These are phyloP conservation scores for Aspergillus heteromorphus DNA, from an alignment of 495 filamentous ascomycete species.

Conservation along the genomic window DNA sequence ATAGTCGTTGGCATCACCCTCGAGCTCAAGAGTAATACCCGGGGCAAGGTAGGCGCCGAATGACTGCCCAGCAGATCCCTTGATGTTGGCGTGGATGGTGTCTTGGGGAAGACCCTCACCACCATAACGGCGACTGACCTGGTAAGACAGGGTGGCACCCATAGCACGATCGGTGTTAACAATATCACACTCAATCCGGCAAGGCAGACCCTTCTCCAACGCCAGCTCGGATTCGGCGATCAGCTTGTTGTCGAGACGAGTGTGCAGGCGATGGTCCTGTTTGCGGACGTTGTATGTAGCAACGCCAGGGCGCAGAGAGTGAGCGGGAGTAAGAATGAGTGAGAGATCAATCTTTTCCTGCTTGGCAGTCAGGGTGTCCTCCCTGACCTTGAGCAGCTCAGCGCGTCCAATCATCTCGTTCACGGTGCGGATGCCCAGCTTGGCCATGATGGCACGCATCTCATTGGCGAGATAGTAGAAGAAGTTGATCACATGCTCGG, in stretches of 20 bases:
- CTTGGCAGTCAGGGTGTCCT: constrained; percentile 84
- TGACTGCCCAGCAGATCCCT: constrained; percentile 97
- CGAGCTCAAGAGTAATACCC: constrained; percentile 92
- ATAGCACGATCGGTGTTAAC: constrained; percentile 97
- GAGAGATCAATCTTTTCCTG: constrained; percentile 92
- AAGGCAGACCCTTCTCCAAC: constrained; percentile 91
- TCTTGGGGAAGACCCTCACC: constrained; percentile 88
- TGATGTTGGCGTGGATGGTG: constrained; percentile 95
- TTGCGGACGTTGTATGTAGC: constrained; percentile 98
- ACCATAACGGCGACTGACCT: constrained; percentile 89
- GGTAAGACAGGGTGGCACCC: constrained; percentile 93
- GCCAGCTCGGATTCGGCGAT: constrained; percentile 97
- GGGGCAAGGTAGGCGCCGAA: constrained; percentile 95
- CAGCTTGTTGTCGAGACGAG: constrained; percentile 95
- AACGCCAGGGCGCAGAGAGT: constrained; percentile 92
- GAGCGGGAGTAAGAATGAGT: constrained; percentile 91
- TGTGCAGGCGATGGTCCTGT: constrained; percentile 92
- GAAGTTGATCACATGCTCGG: constrained; percentile 99
- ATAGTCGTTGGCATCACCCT: constrained; percentile 97
- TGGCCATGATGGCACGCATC: constrained; percentile 97
- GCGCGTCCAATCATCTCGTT: constrained; percentile 99
- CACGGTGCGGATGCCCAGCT: constrained; percentile 87
- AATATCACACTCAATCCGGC: constrained; percentile 94
- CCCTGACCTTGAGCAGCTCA: constrained; percentile 79
- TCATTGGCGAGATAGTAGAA: constrained; percentile 99